phyloP scores from a whole-genome alignment of 1,284 basidiomycete genomes.

The Ceratobasidium sp. region DNA sequence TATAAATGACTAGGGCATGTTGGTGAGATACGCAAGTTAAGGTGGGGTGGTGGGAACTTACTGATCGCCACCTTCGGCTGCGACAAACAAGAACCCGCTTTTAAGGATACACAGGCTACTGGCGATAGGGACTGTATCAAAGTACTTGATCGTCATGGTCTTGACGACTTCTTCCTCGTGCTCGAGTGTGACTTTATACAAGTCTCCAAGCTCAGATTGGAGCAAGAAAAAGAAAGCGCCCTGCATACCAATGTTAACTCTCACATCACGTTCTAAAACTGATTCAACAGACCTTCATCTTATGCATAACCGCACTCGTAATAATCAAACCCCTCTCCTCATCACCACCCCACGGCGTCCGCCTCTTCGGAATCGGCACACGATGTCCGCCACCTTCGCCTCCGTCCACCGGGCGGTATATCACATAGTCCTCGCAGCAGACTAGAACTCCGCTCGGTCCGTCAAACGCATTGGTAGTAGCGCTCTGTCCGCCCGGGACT shows the following conservation, averaged over 20 bases:
- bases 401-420: slow-evolving; percentile 93
- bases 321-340: slow-evolving; percentile 86
- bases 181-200: slow-evolving; percentile 97
- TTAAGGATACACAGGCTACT: slow-evolving; percentile 93
- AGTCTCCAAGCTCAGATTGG: slow-evolving; percentile 94
- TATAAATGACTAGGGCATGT: slow-evolving; percentile 78
- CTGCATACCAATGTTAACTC: slow-evolving; percentile 59
- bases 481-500: slow-evolving; percentile 96
- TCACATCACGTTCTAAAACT: too few species aligned
- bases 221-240: slow-evolving; percentile 97
- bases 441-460: slow-evolving; percentile 96
- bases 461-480: slow-evolving; percentile 78
- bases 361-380: slow-evolving; percentile 90
- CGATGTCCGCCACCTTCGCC: slow-evolving; percentile 73
- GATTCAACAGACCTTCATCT: too few species aligned
- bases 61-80: slow-evolving; percentile 97
- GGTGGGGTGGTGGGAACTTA: slow-evolving; percentile 61
- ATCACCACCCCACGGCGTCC: slow-evolving; percentile 84
- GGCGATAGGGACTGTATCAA: slow-evolving; percentile 95
- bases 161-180: slow-evolving; percentile 94
- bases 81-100: slow-evolving; percentile 95
- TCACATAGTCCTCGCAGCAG: slow-evolving; percentile 96
- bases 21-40: slow-evolving; percentile 21
- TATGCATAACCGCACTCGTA: slow-evolving; percentile 91
- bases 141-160: slow-evolving; percentile 95